Percentiles rank a stretch among this genome's conserved stretches.
phyloP scores from a whole-genome alignment of 306 rosid species.

The Quercus gilva region DNA sequence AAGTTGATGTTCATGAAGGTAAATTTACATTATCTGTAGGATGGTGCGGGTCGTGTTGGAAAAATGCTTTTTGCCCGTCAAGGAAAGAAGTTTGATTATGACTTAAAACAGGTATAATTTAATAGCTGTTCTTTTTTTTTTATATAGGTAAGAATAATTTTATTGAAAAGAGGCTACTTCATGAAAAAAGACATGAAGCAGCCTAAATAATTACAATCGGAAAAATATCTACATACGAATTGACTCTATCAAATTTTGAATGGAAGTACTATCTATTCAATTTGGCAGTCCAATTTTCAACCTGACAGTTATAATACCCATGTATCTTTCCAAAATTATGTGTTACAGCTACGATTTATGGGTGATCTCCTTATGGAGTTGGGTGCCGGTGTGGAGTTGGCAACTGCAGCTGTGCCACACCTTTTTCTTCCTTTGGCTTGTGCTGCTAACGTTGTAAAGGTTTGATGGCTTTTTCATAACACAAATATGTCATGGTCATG shows the following conservation, averaged over 20 bases:
- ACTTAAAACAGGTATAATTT: conserved; percentile 76
- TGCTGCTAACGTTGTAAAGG: conserved; percentile 97
- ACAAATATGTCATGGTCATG: not conserved
- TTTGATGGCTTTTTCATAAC: conserved; percentile 17
- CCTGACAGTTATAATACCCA: conserved; percentile 2
- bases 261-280: not conserved
- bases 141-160: too few species aligned
- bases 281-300: not conserved
- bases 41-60: conserved; percentile 99
- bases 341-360: conserved; percentile 72
- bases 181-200: too few species aligned
- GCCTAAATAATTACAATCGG: too few species aligned
- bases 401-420: conserved; percentile 86
- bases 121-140: not conserved
- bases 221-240: too few species aligned
- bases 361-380: conserved; percentile 98
- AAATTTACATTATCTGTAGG: conserved; percentile 39
- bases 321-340: conserved; percentile 16
- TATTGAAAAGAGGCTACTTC: too few species aligned
- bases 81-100: conserved; percentile 97
- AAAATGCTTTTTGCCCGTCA: conserved; percentile 97
- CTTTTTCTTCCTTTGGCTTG: conserved; percentile 98
- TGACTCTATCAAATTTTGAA: too few species aligned
- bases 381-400: conserved; percentile 96
- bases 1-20: conserved; percentile 1